Evolutionary conservation across 257 asterid species (phyloP).

Genomic region (Solanum medicagineum): DNA sequence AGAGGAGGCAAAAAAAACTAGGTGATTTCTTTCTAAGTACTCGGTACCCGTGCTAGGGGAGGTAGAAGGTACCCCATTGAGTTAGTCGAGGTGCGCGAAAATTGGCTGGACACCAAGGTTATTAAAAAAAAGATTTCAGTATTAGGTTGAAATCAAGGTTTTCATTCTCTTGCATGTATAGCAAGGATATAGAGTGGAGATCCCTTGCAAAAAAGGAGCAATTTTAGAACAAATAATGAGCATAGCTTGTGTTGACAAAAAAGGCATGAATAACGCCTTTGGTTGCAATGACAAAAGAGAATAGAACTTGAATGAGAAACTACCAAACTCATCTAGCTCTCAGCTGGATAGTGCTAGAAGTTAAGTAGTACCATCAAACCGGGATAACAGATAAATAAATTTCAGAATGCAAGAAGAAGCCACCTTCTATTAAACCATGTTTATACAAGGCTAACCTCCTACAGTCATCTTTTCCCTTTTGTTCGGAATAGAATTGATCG

Average conservation of each 20-base stretch:
- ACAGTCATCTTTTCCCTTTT: neutral
- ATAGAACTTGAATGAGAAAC: neutral
- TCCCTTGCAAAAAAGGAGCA: neutral
- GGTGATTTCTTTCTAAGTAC: neutral
- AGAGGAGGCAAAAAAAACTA: neutral
- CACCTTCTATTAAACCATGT: neutral
- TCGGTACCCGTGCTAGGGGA: neutral
- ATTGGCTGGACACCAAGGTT: neutral
- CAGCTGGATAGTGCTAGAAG: neutral
- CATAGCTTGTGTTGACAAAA: neutral
- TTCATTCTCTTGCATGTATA: neutral
- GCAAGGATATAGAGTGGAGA: neutral
- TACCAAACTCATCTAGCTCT: neutral
- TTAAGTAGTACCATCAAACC: neutral
- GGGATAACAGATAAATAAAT: neutral
- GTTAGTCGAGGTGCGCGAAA: neutral
- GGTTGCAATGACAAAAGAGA: neutral
- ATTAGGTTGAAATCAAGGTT: neutral
- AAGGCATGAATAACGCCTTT: neutral
- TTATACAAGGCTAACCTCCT: neutral
- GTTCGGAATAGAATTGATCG: neutral
- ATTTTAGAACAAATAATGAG: neutral
- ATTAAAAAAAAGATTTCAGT: neutral
- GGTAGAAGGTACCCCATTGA: neutral
- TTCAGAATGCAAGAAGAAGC: neutral